Evolutionary conservation across 2,329 filamentous ascomycete species (phyloP).

Genomic region (Albifimbria verrucaria): DNA sequence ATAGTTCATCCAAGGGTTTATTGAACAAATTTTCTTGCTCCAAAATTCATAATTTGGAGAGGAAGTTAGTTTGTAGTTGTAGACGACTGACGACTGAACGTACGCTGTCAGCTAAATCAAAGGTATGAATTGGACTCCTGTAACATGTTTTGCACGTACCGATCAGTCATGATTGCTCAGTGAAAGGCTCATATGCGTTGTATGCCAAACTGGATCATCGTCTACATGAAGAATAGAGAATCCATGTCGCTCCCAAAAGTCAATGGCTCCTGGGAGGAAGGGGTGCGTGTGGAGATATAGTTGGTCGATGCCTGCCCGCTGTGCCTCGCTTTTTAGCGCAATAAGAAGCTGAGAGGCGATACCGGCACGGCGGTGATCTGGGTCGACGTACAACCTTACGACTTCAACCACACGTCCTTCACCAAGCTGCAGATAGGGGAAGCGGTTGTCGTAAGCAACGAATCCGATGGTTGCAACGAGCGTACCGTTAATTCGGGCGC

Average conservation of each 20-base stretch:
- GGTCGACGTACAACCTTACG: slow-evolving; percentile 22
- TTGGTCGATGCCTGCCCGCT: slow-evolving; percentile 9
- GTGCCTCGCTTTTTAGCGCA: slow-evolving; percentile 12
- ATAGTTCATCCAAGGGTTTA: too few relatives aligned
- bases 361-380: slow-evolving; percentile 20
- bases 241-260: slow-evolving; percentile 21
- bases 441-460: slow-evolving; percentile 20
- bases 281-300: slow-evolving; percentile 26
- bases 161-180: background rate
- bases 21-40: too few relatives aligned
- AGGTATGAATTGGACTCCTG: too few relatives aligned
- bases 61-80: too few relatives aligned
- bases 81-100: too few relatives aligned
- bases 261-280: slow-evolving; percentile 19
- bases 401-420: slow-evolving; percentile 19
- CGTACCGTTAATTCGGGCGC: slow-evolving; percentile 8
- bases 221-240: slow-evolving; percentile 17
- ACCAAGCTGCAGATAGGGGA: slow-evolving; percentile 16
- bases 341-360: slow-evolving; percentile 20
- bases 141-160: too few relatives aligned
- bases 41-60: too few relatives aligned
- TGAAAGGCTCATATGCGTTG: slow-evolving; percentile 20
- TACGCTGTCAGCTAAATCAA: too few relatives aligned
- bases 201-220: slow-evolving; percentile 22
- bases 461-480: slow-evolving; percentile 23